Percentiles rank a stretch among this genome's conserved stretches.
These are phyloP conservation scores for Alternaria incomplexa DNA, from an alignment of 2,329 filamentous ascomycete species.

Conservation along the genomic window DNA sequence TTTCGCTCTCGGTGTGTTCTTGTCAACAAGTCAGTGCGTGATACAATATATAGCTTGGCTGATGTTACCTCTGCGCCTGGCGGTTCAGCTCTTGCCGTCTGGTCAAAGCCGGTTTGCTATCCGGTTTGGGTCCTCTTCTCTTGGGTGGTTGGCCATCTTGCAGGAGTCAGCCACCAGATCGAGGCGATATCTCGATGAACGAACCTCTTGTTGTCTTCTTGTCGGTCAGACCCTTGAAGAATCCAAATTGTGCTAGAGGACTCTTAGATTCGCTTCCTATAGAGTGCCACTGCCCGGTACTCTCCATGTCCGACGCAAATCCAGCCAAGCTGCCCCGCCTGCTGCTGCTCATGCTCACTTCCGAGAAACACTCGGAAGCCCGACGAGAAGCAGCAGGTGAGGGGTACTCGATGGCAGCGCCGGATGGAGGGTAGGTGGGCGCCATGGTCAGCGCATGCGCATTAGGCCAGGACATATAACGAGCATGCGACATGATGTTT, in stretches of 20 bases:
- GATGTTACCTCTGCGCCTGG: constrained; percentile 85
- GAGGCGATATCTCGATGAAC: constrained; percentile 9
- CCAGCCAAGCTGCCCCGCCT: constrained; percentile 44
- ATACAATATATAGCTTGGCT: neutral
- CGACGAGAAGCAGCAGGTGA: constrained; percentile 41
- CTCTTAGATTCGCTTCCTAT: constrained; percentile 47
- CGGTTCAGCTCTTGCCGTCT: constrained; percentile 92
- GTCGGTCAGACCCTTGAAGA: constrained; percentile 70
- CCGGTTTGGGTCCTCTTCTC: constrained; percentile 90
- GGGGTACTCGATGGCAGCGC: constrained; percentile 42
- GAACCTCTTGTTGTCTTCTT: constrained; percentile 80
- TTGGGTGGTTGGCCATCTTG: constrained; percentile 85
- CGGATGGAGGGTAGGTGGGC: constrained; percentile 45
- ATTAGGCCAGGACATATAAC: constrained; percentile 44
- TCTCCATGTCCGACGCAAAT: constrained; percentile 47
- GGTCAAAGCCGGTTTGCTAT: constrained; percentile 92
- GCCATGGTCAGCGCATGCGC: constrained; percentile 43
- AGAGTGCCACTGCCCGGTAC: constrained; percentile 46
- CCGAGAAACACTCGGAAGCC: constrained; percentile 42
- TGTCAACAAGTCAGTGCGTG: constrained; percentile 20
- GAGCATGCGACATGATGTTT: constrained; percentile 41
- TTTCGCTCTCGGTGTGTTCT: constrained; percentile 97
- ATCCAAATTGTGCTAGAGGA: constrained; percentile 50
- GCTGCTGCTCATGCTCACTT: constrained; percentile 33
- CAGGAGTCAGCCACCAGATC: constrained; percentile 8